Evolutionary conservation across 1,284 basidiomycete genomes (phyloP).

Genomic region (Waitea zeae): DNA sequence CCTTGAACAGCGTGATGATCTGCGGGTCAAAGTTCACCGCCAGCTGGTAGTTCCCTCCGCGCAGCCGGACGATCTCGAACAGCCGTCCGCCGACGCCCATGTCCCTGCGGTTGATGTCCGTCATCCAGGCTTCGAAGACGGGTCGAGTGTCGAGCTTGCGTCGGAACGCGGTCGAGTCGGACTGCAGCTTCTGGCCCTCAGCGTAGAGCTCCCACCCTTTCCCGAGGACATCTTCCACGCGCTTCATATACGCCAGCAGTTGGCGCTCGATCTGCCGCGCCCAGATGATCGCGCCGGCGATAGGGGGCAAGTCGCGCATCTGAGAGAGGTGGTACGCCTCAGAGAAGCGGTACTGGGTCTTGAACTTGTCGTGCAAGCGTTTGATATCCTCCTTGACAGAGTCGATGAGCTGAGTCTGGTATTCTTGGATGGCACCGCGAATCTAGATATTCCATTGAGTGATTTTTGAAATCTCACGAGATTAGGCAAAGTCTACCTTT

Average conservation of each 20-base stretch:
- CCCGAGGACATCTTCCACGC: slow-evolving; percentile 97
- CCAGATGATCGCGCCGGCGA: slow-evolving; percentile 97
- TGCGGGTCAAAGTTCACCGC: slow-evolving; percentile 96
- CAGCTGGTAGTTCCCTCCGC: slow-evolving; percentile 74
- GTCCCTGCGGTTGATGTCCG: slow-evolving; percentile 85
- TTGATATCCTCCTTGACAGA: slow-evolving; percentile 98
- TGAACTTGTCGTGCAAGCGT: slow-evolving; percentile 90
- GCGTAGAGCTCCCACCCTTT: slow-evolving; percentile 98
- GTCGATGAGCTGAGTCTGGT: slow-evolving; percentile 94
- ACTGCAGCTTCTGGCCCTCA: slow-evolving; percentile 95
- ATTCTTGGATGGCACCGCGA: slow-evolving; percentile 95
- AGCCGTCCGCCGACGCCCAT: slow-evolving; percentile 88
- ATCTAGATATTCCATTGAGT: no score
- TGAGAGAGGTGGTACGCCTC: slow-evolving; percentile 98
- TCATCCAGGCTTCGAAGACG: slow-evolving; percentile 92
- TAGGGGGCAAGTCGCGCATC: slow-evolving; percentile 92
- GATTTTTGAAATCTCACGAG: neutral
- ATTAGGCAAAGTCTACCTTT: slow-evolving; percentile 65
- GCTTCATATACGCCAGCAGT: slow-evolving; percentile 93
- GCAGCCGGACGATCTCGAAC: slow-evolving; percentile 83
- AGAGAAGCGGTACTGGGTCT: slow-evolving; percentile 87
- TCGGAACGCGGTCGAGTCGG: slow-evolving; percentile 82
- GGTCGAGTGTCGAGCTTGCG: slow-evolving; percentile 91
- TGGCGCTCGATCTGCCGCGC: slow-evolving; percentile 96
- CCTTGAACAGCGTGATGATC: slow-evolving; percentile 96